Conservation (phyloP, 345 rosid species). For the Luvunga scandens region DNA sequence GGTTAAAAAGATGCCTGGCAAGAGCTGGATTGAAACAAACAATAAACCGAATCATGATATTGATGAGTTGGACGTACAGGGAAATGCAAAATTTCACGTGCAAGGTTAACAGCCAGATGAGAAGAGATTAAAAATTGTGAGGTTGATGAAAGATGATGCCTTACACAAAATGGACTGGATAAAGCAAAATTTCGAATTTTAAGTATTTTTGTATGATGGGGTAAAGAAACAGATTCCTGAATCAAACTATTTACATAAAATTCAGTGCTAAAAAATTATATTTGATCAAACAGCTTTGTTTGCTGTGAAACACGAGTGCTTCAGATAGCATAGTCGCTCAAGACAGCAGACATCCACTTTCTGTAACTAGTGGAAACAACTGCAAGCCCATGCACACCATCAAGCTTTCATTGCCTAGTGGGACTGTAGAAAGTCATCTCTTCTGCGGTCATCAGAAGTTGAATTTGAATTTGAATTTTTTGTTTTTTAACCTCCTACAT, state of each 20-base stretch:
- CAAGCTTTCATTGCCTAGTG: not conserved
- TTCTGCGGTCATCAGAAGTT: not conserved
- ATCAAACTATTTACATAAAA: not conserved
- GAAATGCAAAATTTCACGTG: not conserved
- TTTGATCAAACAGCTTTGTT: constrained; percentile 5
- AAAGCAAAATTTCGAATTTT: not conserved
- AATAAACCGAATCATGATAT: constrained; percentile 4
- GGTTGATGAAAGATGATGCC: constrained; percentile 55
- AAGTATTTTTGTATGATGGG: not conserved
- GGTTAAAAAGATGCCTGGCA: constrained; percentile 61
- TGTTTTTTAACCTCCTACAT: not conserved
- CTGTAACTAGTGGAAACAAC: not conserved
- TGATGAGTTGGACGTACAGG: not conserved
- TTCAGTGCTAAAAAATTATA: constrained; percentile 2
- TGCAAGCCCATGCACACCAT: not conserved
- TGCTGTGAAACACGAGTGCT: not conserved
- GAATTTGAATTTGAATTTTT: not conserved
- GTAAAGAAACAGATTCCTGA: not conserved
- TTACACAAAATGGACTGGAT: constrained; percentile 26
- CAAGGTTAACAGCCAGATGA: constrained; percentile 2
- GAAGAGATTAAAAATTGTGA: constrained; percentile 33
- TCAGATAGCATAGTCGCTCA: not conserved
- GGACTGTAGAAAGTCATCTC: not conserved
- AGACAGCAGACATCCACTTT: not conserved
- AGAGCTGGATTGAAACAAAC: constrained; percentile 56